phyloP scores from a whole-genome alignment of 108 stramenopile genomes.

The Nannochloropsis salina region DNA sequence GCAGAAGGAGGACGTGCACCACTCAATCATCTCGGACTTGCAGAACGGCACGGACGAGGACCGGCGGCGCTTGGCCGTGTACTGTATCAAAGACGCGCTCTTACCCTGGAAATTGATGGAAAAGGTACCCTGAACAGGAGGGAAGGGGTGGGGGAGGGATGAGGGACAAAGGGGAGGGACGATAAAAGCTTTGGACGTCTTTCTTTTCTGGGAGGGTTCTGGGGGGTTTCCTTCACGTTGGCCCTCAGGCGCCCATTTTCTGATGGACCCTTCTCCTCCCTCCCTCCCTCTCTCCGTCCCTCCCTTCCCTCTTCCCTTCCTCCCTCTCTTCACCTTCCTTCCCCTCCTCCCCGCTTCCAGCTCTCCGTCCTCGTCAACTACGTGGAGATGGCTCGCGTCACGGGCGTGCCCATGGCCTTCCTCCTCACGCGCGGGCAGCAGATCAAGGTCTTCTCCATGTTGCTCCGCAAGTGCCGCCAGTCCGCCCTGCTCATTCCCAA shows the following conservation, averaged over 20 bases:
- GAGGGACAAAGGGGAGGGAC: too few species aligned
- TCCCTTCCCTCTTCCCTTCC: background rate
- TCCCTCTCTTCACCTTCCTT: background rate
- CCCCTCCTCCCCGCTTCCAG: conserved; percentile 5
- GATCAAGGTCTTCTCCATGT: conserved; percentile 98
- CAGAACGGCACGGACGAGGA: conserved; percentile 94
- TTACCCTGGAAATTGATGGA: conserved; percentile 93
- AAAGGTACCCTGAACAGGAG: conserved; percentile 50
- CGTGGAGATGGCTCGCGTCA: conserved; percentile 99
- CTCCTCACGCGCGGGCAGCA: conserved; percentile 95
- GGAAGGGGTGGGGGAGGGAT: too few species aligned
- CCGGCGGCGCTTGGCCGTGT: conserved; percentile 91
- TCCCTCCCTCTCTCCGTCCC: background rate
- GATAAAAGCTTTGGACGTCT: too few species aligned
- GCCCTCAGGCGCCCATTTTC: too few species aligned
- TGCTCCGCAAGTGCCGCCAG: conserved; percentile 83
- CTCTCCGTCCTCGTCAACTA: conserved; percentile 95
- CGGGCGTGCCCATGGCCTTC: conserved; percentile 92
- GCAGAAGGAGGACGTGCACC: conserved; percentile 99
- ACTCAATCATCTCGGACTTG: conserved; percentile 95
- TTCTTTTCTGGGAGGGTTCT: too few species aligned
- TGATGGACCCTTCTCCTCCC: background rate
- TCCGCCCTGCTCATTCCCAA: conserved; percentile 87
- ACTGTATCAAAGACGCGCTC: conserved; percentile 96
- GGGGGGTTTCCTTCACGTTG: too few species aligned